phyloP scores from a whole-genome alignment of 768 basidiomycete genomes.

The Crepidotus variabilis region DNA sequence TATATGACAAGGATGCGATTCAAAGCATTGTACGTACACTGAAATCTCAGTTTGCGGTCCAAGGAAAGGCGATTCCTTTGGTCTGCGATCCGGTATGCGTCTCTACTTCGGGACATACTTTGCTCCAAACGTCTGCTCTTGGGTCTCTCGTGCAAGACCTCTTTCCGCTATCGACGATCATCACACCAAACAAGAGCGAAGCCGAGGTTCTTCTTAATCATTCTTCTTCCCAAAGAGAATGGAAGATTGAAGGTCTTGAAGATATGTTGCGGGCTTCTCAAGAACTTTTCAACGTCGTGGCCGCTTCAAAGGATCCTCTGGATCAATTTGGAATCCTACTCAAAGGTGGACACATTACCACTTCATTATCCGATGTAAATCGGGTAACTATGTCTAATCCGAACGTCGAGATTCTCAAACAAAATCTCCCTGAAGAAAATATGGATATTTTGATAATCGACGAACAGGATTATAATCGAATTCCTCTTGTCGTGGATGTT shows the following conservation, averaged over 20 bases:
- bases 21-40: conserved; percentile 50
- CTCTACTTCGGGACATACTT: conserved; percentile 81
- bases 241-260: conserved; percentile 39
- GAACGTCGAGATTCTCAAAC: conserved; percentile 35
- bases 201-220: conserved; percentile 57
- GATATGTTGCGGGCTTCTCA: conserved; percentile 61
- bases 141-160: conserved; percentile 54
- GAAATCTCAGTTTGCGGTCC: conserved; percentile 30
- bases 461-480: conserved; percentile 8
- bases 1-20: conserved; percentile 57
- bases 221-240: conserved; percentile 25
- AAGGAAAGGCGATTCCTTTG: conserved; percentile 37
- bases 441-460: conserved; percentile 55
- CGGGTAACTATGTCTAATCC: conserved; percentile 23
- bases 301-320: background rate
- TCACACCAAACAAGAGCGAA: conserved; percentile 87
- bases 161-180: conserved; percentile 63
- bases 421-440: conserved; percentile 48
- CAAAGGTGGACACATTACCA: conserved; percentile 79
- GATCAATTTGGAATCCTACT: conserved; percentile 47
- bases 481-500: conserved; percentile 58
- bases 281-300: conserved; percentile 32
- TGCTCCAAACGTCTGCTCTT: conserved; percentile 68
- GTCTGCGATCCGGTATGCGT: conserved; percentile 91
- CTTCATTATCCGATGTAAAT: conserved; percentile 42